phyloP scores from a whole-genome alignment of 2,329 filamentous ascomycete genomes.

The Aspergillus quadrilineatus region DNA sequence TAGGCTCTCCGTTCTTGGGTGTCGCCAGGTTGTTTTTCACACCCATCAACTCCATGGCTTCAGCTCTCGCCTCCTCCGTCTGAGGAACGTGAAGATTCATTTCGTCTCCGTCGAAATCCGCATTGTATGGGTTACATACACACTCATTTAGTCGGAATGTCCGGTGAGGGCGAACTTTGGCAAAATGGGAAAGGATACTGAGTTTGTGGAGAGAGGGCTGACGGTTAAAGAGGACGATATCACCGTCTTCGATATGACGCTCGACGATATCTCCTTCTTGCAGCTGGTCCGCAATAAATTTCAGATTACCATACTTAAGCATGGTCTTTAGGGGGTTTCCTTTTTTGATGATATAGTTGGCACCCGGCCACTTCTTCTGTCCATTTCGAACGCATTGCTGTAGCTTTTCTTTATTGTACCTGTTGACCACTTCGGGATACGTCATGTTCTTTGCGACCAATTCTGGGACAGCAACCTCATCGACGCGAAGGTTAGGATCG shows the following conservation, averaged over 20 bases:
- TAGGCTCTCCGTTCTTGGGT: conserved; percentile 95
- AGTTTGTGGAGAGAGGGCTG: conserved; percentile 97
- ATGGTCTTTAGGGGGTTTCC: conserved; percentile 69
- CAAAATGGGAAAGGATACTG: conserved; percentile 94
- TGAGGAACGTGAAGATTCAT: conserved; percentile 99
- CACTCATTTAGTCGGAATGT: conserved; percentile 98
- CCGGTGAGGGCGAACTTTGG: conserved; percentile 89
- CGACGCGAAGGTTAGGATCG: conserved; percentile 88
- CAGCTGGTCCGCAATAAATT: conserved; percentile 70
- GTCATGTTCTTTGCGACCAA: conserved; percentile 96
- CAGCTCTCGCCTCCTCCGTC: conserved; percentile 91
- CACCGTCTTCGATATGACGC: conserved; percentile 89
- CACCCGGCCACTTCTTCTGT: conserved; percentile 77
- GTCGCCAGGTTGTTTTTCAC: conserved; percentile 95
- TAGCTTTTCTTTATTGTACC: conserved; percentile 82
- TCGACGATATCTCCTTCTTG: conserved; percentile 86
- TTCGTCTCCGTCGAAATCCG: conserved; percentile 97
- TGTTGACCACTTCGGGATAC: conserved; percentile 84
- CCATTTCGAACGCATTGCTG: conserved; percentile 73
- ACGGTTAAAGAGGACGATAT: conserved; percentile 96
- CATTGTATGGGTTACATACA: conserved; percentile 97
- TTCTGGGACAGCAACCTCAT: conserved; percentile 87
- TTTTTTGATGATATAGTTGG: conserved; percentile 76
- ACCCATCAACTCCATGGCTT: conserved; percentile 95
- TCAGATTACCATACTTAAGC: conserved; percentile 71